Percentiles rank a stretch among this genome's conserved stretches.
These are phyloP conservation scores for Rhynchosporium agropyri DNA, from an alignment of 2,329 filamentous ascomycete species.

Conservation along the genomic window DNA sequence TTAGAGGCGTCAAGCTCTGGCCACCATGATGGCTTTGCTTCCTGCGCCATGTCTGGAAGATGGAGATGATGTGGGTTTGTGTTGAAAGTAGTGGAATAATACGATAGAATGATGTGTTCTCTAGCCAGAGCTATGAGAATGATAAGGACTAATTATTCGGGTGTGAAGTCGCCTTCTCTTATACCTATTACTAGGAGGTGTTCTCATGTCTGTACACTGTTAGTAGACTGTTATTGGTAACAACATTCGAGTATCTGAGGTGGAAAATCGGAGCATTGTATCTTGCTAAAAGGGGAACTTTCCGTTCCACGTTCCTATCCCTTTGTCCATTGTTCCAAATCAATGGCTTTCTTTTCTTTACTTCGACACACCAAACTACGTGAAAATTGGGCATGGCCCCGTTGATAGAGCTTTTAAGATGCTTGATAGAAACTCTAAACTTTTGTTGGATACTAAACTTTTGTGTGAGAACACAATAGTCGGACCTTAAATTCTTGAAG, in stretches of 20 bases:
- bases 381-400: not conserved
- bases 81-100: not conserved
- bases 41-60: not conserved
- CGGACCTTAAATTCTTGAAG: no score
- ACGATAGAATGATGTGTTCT: not conserved
- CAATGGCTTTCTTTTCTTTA: not conserved
- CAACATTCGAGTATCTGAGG: not conserved
- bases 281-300: not conserved
- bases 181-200: not conserved
- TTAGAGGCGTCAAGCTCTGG: not conserved
- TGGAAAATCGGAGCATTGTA: not conserved
- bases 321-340: not conserved
- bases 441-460: no score
- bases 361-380: not conserved
- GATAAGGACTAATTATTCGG: not conserved
- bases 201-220: not conserved
- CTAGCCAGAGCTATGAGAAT: not conserved
- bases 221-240: not conserved
- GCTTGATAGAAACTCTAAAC: no score
- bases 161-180: not conserved
- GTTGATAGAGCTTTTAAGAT: no score
- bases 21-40: not conserved
- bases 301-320: not conserved
- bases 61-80: not conserved
- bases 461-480: no score